Evolutionary conservation across 192 early-diverging fungal genomes (phyloP).

Genomic region (Backusella macrospora): DNA sequence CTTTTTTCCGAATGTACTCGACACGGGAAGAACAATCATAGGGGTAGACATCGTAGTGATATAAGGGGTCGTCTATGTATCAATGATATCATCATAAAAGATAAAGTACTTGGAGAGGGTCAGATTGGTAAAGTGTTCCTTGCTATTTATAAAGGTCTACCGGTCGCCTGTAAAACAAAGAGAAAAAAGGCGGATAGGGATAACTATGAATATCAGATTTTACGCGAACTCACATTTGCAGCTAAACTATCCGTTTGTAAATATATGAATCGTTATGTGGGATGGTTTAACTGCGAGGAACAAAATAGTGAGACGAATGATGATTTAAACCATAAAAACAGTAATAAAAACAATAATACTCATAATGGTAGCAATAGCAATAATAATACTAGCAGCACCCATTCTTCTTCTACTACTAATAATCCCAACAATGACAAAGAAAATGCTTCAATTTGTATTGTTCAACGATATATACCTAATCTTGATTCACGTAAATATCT

Average conservation of each 20-base stretch:
- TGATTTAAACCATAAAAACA: too few species aligned
- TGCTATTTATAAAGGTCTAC: not conserved
- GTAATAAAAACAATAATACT: not conserved
- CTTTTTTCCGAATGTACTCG: not conserved
- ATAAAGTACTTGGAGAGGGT: slow-evolving; percentile 18
- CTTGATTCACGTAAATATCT: slow-evolving; percentile 24
- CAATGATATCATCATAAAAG: not conserved
- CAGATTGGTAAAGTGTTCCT: slow-evolving; percentile 6
- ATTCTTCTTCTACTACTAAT: too few species aligned
- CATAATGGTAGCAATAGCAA: too few species aligned
- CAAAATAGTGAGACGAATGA: not conserved
- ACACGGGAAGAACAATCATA: not conserved
- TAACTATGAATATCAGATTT: not conserved
- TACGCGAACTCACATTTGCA: slow-evolving; percentile 22
- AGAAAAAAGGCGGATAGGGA: not conserved
- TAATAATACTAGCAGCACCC: too few species aligned
- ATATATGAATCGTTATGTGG: slow-evolving; percentile 20
- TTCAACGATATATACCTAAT: slow-evolving; percentile 21
- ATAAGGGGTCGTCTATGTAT: not conserved
- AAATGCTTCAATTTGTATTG: not conserved
- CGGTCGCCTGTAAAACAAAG: slow-evolving; percentile 23
- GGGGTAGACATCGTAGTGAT: too few species aligned
- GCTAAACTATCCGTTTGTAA: slow-evolving; percentile 14
- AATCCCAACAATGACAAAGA: not conserved
- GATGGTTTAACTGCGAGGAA: not conserved